These are phyloP conservation scores for Ceratopteris richardii DNA, from an alignment of 75 land plant genomes.

Conservation along the genomic window DNA sequence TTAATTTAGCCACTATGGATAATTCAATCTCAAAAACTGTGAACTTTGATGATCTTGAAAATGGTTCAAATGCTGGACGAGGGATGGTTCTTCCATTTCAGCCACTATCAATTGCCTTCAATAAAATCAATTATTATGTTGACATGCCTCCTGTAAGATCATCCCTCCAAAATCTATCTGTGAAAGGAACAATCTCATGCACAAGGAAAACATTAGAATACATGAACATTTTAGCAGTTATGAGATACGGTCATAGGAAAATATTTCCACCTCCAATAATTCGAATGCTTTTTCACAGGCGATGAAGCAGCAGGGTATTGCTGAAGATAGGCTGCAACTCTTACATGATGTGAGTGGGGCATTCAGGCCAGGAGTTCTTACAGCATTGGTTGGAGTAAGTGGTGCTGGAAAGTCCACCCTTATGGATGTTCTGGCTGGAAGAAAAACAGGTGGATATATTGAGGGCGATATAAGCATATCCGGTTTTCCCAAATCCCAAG, in stretches of 20 bases:
- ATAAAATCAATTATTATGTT: constrained; percentile 60
- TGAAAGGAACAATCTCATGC: too few relatives aligned
- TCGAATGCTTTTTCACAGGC: constrained; percentile 28
- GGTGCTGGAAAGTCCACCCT: constrained; percentile 93
- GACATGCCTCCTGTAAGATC: constrained; percentile 67
- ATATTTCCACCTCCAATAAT: too few relatives aligned
- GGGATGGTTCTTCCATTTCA: constrained; percentile 80
- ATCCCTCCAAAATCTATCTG: not conserved
- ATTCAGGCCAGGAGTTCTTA: constrained; percentile 73
- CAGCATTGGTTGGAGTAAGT: constrained; percentile 87
- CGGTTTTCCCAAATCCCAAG: constrained; percentile 69
- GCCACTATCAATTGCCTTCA: constrained; percentile 60
- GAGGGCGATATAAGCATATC: constrained; percentile 81
- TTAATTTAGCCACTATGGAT: not conserved
- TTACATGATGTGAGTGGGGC: constrained; percentile 55
- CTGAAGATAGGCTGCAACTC: constrained; percentile 60
- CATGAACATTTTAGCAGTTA: too few relatives aligned
- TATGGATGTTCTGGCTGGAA: constrained; percentile 84
- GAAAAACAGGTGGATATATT: constrained; percentile 79
- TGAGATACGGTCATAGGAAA: too few relatives aligned
- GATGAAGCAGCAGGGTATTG: constrained; percentile 74
- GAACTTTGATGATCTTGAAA: too few relatives aligned
- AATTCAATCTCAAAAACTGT: not conserved
- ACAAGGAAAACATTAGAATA: too few relatives aligned
- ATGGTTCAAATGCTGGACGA: constrained; percentile 9